These are phyloP conservation scores for Solanum ossicruentum DNA, from an alignment of 257 asterid species.

Conservation along the genomic window DNA sequence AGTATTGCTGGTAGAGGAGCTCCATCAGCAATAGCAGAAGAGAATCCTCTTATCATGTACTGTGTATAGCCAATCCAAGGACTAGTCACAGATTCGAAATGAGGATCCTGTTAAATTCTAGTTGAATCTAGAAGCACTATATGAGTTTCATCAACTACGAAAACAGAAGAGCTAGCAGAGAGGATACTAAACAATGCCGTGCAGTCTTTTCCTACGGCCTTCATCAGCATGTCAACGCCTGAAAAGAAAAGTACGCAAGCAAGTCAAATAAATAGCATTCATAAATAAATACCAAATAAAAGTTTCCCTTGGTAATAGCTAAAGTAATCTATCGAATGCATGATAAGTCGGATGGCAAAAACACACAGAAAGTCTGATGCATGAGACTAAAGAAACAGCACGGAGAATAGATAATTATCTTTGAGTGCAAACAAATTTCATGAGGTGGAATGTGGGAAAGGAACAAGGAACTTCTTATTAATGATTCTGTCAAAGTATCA, in stretches of 20 bases:
- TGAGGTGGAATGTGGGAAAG: not conserved
- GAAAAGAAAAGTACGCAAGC: constrained; percentile 1
- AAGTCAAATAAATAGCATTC: not conserved
- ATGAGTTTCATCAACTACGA: not conserved
- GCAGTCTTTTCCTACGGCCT: constrained; percentile 97
- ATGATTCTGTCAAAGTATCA: not conserved
- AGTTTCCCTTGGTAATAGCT: not conserved
- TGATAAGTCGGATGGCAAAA: not conserved
- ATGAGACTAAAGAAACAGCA: not conserved
- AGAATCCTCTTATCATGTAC: not conserved
- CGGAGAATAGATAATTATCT: not conserved
- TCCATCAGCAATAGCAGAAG: not conserved
- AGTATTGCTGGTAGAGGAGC: not conserved
- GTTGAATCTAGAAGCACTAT: not conserved
- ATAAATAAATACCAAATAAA: not conserved
- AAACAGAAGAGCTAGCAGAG: constrained; percentile 6
- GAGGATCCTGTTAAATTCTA: not conserved
- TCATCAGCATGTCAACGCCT: constrained; percentile 86
- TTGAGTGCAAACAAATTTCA: not conserved
- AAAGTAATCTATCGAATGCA: not conserved
- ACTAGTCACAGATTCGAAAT: not conserved
- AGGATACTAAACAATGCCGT: constrained; percentile 96
- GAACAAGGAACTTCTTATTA: not conserved
- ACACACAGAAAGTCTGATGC: not conserved
- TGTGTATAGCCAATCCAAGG: not conserved